phyloP scores from a whole-genome alignment of 2,329 filamentous ascomycete genomes.

The Beauveria caledonica region DNA sequence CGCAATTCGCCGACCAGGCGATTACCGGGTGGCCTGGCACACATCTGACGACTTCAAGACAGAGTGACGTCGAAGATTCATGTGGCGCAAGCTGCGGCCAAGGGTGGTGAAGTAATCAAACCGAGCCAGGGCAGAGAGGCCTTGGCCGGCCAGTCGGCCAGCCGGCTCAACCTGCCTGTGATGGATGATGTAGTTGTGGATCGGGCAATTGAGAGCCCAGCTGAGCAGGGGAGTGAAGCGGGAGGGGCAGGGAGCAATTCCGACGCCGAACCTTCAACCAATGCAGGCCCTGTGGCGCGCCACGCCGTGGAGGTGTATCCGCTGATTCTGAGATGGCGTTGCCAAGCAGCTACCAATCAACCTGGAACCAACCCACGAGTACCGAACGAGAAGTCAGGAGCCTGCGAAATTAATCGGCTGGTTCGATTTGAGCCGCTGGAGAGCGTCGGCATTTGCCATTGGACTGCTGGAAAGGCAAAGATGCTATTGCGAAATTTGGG shows the following conservation, averaged over 20 bases:
- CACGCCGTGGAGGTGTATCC: background rate
- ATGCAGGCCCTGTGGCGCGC: background rate
- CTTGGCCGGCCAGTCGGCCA: background rate
- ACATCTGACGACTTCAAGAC: background rate
- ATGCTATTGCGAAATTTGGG: background rate
- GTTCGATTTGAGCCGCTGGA: background rate
- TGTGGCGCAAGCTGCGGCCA: slow-evolving; percentile 1
- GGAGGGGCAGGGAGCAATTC: background rate
- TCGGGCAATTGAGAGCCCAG: slow-evolving; percentile 1
- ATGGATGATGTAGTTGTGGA: slow-evolving; percentile 1
- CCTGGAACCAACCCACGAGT: background rate
- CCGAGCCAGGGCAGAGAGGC: background rate
- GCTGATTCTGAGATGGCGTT: background rate
- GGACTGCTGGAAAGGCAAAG: background rate
- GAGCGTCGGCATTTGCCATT: background rate
- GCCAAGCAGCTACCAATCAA: background rate
- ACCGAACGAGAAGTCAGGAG: background rate
- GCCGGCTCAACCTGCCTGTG: background rate
- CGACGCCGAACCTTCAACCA: background rate
- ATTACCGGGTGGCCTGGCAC: background rate
- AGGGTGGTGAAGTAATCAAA: background rate
- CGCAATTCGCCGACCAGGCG: background rate
- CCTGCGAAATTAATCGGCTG: background rate
- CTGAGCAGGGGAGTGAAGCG: slow-evolving; percentile 3
- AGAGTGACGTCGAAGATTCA: slow-evolving; percentile 4